Conservation (phyloP, 192 early-diverging fungal genomes). For the Coemansia sp. region DNA sequence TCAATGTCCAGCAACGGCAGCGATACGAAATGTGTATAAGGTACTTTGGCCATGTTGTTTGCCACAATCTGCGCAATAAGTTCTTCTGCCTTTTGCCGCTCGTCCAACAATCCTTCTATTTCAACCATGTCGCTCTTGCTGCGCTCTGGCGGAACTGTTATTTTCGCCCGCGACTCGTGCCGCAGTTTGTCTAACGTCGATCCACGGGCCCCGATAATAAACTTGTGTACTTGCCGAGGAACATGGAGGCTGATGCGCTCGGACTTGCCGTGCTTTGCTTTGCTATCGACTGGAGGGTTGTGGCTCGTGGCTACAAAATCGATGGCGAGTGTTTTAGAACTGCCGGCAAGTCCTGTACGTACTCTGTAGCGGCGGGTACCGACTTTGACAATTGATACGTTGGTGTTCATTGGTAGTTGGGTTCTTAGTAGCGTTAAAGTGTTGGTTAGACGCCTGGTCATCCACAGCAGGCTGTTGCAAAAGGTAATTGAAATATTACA, state of each 20-base stretch:
- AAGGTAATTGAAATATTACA: too few species aligned
- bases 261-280: not conserved
- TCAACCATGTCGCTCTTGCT: slow-evolving; percentile 16
- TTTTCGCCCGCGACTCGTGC: slow-evolving; percentile 16
- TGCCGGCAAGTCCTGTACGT: slow-evolving; percentile 8
- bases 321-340: not conserved
- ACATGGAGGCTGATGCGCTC: not conserved
- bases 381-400: slow-evolving; percentile 10
- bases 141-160: slow-evolving; percentile 20
- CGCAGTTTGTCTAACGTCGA: slow-evolving; percentile 1
- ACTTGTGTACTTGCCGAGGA: slow-evolving; percentile 26
- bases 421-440: not conserved
- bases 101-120: slow-evolving; percentile 20
- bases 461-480: too few species aligned
- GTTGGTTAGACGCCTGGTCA: too few species aligned
- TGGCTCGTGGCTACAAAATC: not conserved
- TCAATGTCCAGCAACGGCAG: slow-evolving; percentile 24
- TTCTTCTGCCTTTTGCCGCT: slow-evolving; percentile 11
- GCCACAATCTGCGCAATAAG: slow-evolving; percentile 18
- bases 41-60: slow-evolving; percentile 14
- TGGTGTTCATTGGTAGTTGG: not conserved
- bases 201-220: slow-evolving; percentile 9
- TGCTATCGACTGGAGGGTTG: not conserved
- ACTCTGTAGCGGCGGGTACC: slow-evolving; percentile 24
- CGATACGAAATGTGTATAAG: slow-evolving; percentile 47